Conservation (phyloP, 371 early-diverging fungal genomes). For the Mortierella sp. region DNA sequence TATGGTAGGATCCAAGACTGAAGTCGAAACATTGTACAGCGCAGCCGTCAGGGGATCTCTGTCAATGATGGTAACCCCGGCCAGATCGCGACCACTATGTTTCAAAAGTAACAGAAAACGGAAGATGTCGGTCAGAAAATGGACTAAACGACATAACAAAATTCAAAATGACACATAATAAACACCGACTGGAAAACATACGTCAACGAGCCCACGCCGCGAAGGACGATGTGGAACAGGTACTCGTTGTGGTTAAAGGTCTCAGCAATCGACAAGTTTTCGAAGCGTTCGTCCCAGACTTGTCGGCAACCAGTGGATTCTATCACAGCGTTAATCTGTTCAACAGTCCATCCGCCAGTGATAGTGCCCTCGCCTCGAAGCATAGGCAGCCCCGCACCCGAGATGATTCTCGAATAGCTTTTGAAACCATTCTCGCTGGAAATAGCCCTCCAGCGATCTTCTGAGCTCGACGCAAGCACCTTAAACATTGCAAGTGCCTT, state of each 20-base stretch:
- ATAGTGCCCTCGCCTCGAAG: conserved; percentile 64
- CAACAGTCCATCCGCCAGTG: conserved; percentile 63
- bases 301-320: conserved; percentile 39
- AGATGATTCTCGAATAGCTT: conserved; percentile 59
- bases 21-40: conserved; percentile 70
- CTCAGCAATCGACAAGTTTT: conserved; percentile 61
- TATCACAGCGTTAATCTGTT: conserved; percentile 58
- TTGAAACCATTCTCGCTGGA: conserved; percentile 59
- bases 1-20: conserved; percentile 64
- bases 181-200: conserved; percentile 16
- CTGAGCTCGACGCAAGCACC: conserved; percentile 50
- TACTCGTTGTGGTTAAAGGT: conserved; percentile 71
- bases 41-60: conserved; percentile 65
- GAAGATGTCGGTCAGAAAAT: not conserved
- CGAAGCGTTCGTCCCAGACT: conserved; percentile 66
- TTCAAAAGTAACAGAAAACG: not conserved
- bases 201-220: conserved; percentile 61
- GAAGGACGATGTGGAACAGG: conserved; percentile 63
- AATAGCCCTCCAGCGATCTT: conserved; percentile 63
- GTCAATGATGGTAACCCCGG: conserved; percentile 66
- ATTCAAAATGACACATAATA: not conserved
- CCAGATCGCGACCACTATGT: conserved; percentile 61
- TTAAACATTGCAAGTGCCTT: conserved; percentile 57
- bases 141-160: not conserved
- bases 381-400: conserved; percentile 62